phyloP scores from a whole-genome alignment of 371 early-diverging fungal species.

The Encephalitozoon romaleae region DNA sequence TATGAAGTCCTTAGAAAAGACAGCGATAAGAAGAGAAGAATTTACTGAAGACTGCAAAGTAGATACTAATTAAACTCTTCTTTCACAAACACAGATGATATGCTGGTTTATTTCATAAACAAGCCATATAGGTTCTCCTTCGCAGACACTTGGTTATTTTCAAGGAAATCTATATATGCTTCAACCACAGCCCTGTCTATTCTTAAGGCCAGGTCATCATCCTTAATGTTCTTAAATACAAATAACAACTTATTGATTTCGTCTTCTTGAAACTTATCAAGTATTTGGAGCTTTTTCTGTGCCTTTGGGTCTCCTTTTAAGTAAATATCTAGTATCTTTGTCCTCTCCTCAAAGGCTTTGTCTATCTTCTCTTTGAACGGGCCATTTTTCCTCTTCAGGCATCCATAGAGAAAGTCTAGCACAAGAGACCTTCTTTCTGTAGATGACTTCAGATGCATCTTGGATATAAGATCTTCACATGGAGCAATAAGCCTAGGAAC shows the following conservation, averaged over 20 bases:
- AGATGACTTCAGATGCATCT: slow-evolving; percentile 25
- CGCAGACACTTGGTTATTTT: neutral
- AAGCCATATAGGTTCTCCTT: neutral
- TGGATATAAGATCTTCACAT: slow-evolving; percentile 17
- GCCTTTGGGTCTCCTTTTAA: slow-evolving; percentile 15
- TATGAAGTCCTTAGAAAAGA: slow-evolving; percentile 33
- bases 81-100: neutral
- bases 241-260: slow-evolving; percentile 18
- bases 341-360: slow-evolving; percentile 44
- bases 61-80: neutral
- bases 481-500: slow-evolving; percentile 41
- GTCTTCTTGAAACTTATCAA: slow-evolving; percentile 41
- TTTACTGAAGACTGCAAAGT: neutral
- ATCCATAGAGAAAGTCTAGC: slow-evolving; percentile 40
- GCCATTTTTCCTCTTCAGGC: slow-evolving; percentile 17
- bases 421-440: slow-evolving; percentile 45
- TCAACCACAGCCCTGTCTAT: slow-evolving; percentile 5
- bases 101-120: slow-evolving; percentile 1
- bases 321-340: slow-evolving; percentile 28
- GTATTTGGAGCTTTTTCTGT: neutral
- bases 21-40: slow-evolving; percentile 26
- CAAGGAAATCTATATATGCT: neutral
- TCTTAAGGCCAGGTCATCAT: neutral
- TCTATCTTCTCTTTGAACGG: slow-evolving; percentile 38
- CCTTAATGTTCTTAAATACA: slow-evolving; percentile 23